Evolutionary conservation across 306 rosid species (phyloP).

Genomic region (Acacia acuminata): DNA sequence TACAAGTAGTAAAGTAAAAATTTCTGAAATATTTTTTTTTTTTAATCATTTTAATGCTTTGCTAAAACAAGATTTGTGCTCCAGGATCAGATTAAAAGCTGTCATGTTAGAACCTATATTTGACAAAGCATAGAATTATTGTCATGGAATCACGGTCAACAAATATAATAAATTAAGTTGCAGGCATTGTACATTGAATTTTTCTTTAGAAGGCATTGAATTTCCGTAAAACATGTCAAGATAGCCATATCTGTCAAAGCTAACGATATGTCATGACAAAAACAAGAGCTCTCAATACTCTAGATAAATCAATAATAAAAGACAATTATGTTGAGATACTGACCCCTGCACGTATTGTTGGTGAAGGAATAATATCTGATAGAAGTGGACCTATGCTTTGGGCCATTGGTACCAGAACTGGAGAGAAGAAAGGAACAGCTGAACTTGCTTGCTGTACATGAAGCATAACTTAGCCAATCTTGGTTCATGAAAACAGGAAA

Average conservation of each 20-base stretch:
- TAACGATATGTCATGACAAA: background rate
- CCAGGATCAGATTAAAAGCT: background rate
- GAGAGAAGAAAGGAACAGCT: slow-evolving; percentile 91
- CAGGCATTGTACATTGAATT: background rate
- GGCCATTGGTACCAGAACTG: slow-evolving; percentile 90
- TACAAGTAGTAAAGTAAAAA: slow-evolving; percentile 16
- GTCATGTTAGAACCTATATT: background rate
- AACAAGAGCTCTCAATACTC: background rate
- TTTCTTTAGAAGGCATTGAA: background rate
- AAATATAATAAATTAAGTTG: background rate
- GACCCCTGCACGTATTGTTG: slow-evolving; percentile 91
- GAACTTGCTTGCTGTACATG: slow-evolving; percentile 85
- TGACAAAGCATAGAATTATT: background rate
- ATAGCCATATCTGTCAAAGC: background rate
- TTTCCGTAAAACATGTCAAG: no score
- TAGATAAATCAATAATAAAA: background rate
- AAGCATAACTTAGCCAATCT: slow-evolving; percentile 26
- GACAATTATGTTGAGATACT: slow-evolving; percentile 42
- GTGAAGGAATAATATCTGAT: slow-evolving; percentile 88
- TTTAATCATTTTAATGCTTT: background rate
- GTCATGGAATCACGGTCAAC: background rate
- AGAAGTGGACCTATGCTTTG: slow-evolving; percentile 92
- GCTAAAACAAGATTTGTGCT: background rate
- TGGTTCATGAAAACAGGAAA: background rate
- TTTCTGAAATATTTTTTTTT: background rate